These are phyloP conservation scores for Fusarium nelsonii DNA, from an alignment of 2,329 filamentous ascomycete genomes.

Conservation along the genomic window DNA sequence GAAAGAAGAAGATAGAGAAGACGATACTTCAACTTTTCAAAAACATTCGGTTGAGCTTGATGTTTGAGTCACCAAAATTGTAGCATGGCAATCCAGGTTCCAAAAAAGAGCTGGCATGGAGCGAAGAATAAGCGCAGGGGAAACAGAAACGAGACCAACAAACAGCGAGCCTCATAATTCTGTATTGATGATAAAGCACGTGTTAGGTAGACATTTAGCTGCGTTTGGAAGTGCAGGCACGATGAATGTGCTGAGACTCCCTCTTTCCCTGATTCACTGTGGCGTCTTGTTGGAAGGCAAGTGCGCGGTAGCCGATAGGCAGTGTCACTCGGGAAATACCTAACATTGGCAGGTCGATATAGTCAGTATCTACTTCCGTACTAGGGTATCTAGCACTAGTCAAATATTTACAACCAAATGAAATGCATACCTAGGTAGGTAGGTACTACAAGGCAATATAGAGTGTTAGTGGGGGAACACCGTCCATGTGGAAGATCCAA, in stretches of 20 bases:
- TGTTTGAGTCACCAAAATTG: constrained; percentile 38
- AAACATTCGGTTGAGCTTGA: constrained; percentile 9
- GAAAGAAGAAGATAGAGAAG: constrained; percentile 4
- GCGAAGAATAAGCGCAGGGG: constrained; percentile 4
- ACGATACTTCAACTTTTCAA: constrained; percentile 25
- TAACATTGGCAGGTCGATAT: constrained; percentile 1
- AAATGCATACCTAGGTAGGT: not conserved
- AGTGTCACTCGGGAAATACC: constrained; percentile 14
- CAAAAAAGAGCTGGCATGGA: constrained; percentile 34
- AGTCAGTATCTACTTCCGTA: not conserved
- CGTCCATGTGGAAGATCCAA: not conserved
- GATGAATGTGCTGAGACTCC: not conserved
- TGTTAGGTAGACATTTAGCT: not conserved
- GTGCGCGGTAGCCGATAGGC: constrained; percentile 3
- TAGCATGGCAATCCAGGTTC: constrained; percentile 31
- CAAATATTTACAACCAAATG: not conserved
- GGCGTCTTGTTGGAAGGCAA: constrained; percentile 16
- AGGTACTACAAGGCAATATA: not conserved
- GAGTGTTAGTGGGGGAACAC: not conserved
- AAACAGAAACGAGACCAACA: not conserved
- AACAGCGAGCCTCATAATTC: constrained; percentile 7
- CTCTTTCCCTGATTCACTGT: constrained; percentile 10
- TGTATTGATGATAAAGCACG: constrained; percentile 4
- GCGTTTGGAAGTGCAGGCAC: constrained; percentile 1
- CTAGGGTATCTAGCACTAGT: not conserved